Conservation (phyloP, 2,329 filamentous ascomycete species). For the Ceratocystis destructans region DNA sequence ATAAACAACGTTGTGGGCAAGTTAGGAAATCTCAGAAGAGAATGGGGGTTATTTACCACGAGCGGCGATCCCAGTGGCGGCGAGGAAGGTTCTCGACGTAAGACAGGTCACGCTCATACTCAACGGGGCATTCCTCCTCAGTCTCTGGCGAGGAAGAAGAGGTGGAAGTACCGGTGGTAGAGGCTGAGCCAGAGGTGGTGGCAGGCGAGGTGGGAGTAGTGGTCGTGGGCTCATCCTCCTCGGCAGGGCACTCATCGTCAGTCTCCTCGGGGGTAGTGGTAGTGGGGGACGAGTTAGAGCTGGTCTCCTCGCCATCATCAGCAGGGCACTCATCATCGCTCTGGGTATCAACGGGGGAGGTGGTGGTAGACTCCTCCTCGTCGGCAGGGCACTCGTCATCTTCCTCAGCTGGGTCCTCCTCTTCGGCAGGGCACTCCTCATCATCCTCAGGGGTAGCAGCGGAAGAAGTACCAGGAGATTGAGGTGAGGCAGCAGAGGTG, state of each 20-base stretch:
- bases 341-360: background rate
- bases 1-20: background rate
- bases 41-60: slow-evolving; percentile 11
- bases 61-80: slow-evolving; percentile 17
- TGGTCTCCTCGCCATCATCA: background rate
- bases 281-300: background rate
- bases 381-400: slow-evolving; percentile 13
- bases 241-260: slow-evolving; percentile 11
- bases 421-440: slow-evolving; percentile 4
- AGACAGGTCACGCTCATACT: slow-evolving; percentile 15
- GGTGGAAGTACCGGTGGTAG: background rate
- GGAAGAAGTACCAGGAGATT: background rate
- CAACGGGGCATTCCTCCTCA: slow-evolving; percentile 7
- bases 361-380: background rate
- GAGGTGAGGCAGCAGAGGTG: background rate
- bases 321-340: slow-evolving; percentile 9
- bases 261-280: background rate
- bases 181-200: background rate
- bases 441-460: background rate
- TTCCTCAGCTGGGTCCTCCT: background rate
- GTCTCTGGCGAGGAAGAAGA: background rate
- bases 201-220: slow-evolving; percentile 2
- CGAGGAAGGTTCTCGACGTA: slow-evolving; percentile 9
- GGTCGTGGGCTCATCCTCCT: slow-evolving; percentile 6
- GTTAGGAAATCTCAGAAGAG: background rate